A percentile compares a stretch with the other conserved stretches of the same genome.
Conservation (phyloP, 176 grass and related monocot species). For the Oryza coarctata region DNA sequence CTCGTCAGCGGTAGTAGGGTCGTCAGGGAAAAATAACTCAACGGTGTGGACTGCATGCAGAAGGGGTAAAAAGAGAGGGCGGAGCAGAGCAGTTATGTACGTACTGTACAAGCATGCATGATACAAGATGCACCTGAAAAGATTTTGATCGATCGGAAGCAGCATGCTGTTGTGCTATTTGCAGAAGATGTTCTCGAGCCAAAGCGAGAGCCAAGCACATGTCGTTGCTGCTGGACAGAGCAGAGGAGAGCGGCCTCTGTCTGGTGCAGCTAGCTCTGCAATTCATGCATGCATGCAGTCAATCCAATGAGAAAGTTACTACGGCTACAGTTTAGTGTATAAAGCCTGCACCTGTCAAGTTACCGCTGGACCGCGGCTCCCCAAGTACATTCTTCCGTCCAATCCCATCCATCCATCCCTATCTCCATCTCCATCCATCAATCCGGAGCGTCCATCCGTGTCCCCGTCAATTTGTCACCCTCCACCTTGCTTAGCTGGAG, state of each 20-base stretch:
- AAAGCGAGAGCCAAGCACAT: slow-evolving; percentile 28
- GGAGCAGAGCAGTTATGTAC: not conserved
- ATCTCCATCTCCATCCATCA: slow-evolving; percentile 20
- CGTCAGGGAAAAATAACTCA: too few relatives aligned
- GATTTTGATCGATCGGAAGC: not conserved
- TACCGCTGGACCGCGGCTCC: not conserved
- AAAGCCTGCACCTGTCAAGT: slow-evolving; percentile 52
- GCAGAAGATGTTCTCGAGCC: slow-evolving; percentile 31
- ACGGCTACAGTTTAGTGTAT: not conserved
- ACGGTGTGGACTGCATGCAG: too few relatives aligned
- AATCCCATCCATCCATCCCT: slow-evolving; percentile 42
- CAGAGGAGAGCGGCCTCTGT: not conserved
- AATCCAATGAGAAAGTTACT: not conserved
- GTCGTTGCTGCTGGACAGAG: not conserved
- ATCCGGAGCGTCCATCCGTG: slow-evolving; percentile 35
- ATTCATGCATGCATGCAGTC: too few relatives aligned
- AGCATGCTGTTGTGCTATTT: slow-evolving; percentile 25
- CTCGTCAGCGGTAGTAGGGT: too few relatives aligned
- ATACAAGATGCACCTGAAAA: not conserved
- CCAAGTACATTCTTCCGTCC: slow-evolving; percentile 31
- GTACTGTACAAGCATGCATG: not conserved
- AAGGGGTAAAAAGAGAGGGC: not conserved
- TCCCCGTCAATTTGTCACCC: slow-evolving; percentile 19
- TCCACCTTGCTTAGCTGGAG: too few relatives aligned
- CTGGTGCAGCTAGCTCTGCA: too few relatives aligned